phyloP scores from a whole-genome alignment of 163 green algal genomes.

The Chloromonas sp. region DNA sequence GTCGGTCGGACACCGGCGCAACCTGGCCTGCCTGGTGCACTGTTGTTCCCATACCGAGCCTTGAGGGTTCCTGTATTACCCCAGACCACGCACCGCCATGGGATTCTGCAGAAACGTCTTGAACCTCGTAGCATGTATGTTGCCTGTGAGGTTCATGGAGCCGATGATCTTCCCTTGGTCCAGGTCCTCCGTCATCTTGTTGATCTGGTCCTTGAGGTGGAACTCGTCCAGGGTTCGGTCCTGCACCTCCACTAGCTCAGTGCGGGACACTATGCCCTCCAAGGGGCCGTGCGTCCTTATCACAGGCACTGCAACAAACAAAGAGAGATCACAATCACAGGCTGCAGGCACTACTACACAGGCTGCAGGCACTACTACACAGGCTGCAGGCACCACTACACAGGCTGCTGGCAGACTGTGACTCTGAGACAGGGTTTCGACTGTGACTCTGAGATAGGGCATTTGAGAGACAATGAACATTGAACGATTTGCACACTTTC shows the following conservation, averaged over 20 bases:
- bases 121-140: slow-evolving; percentile 33
- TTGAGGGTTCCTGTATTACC: too few species aligned
- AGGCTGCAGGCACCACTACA: too few species aligned
- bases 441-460: too few species aligned
- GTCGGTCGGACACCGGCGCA: too few species aligned
- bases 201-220: slow-evolving; percentile 40
- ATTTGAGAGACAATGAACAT: too few species aligned
- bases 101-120: slow-evolving; percentile 25
- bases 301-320: slow-evolving; percentile 29
- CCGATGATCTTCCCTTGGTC: slow-evolving; percentile 37
- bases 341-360: too few species aligned
- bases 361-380: too few species aligned
- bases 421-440: too few species aligned
- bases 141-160: slow-evolving; percentile 34
- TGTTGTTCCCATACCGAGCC: too few species aligned
- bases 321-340: neutral
- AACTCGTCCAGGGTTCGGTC: slow-evolving; percentile 36
- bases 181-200: slow-evolving; percentile 25
- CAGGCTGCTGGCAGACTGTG: too few species aligned
- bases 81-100: slow-evolving; percentile 1
- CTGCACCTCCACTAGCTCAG: slow-evolving; percentile 41
- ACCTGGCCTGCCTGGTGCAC: too few species aligned
- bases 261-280: slow-evolving; percentile 37
- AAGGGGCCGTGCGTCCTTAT: slow-evolving; percentile 36
- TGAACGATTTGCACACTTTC: too few species aligned